These are phyloP conservation scores for Senna tora DNA, from an alignment of 306 rosid genomes.

Conservation along the genomic window DNA sequence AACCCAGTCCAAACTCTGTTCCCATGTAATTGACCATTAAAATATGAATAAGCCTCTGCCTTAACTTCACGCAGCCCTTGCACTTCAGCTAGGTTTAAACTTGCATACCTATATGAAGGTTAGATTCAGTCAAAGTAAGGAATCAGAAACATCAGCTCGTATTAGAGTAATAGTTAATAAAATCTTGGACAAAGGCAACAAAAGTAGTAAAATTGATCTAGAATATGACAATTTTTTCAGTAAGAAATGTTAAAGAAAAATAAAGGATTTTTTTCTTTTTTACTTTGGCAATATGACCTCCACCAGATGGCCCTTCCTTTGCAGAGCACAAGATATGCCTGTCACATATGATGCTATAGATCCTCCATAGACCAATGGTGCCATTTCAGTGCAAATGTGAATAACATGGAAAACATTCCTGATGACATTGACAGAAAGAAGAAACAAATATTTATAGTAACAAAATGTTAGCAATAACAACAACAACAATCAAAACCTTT, in stretches of 20 bases:
- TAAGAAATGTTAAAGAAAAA: conserved; percentile 7
- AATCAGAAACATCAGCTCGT: conserved; percentile 33
- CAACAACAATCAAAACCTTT: too few relatives aligned
- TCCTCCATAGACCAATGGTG: conserved; percentile 73
- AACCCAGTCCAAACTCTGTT: conserved; percentile 90
- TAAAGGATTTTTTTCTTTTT: conserved; percentile 33
- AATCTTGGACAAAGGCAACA: conserved; percentile 2
- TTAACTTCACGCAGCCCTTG: conserved; percentile 69
- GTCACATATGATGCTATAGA: conserved; percentile 82
- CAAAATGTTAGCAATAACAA: too few relatives aligned
- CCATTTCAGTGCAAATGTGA: conserved; percentile 94
- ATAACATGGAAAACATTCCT: conserved; percentile 79
- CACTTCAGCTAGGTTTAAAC: conserved; percentile 68
- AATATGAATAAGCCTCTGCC: conserved; percentile 69
- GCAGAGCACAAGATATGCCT: conserved; percentile 83
- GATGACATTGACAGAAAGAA: conserved; percentile 44
- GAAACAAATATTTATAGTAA: too few relatives aligned
- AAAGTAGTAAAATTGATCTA: conserved; percentile 35
- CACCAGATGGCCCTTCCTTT: conserved; percentile 84
- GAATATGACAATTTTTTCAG: conserved; percentile 21
- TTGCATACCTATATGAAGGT: conserved; percentile 55
- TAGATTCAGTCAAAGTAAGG: conserved; percentile 37
- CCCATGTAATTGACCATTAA: conserved; percentile 78
- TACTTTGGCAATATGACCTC: conserved; percentile 97
- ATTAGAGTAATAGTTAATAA: conserved; percentile 18